Percentiles rank a stretch among this genome's conserved stretches.
These are phyloP conservation scores for Sphaerobolus stellatus DNA, from an alignment of 1,284 basidiomycete species.

Conservation along the genomic window DNA sequence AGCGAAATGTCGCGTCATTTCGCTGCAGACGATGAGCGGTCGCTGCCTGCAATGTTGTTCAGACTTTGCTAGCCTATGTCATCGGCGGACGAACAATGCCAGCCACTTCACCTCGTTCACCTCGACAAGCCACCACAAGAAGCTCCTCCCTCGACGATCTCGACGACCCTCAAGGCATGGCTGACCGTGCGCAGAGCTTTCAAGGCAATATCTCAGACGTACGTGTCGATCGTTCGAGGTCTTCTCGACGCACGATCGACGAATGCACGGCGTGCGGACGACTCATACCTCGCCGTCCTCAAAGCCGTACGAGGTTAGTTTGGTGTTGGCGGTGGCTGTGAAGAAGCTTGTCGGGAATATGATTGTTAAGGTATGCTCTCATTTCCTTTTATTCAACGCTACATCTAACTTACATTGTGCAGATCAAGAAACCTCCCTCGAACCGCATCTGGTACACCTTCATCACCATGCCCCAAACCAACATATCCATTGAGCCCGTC, in stretches of 20 bases:
- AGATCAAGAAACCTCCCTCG: constrained; percentile 88
- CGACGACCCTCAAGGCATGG: constrained; percentile 71
- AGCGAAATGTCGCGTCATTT: too few species aligned
- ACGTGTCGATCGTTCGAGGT: constrained; percentile 69
- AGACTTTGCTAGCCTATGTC: too few species aligned
- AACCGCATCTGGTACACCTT: constrained; percentile 98
- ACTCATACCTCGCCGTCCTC: constrained; percentile 85
- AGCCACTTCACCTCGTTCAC: too few species aligned
- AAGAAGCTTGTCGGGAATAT: constrained; percentile 87
- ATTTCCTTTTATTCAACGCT: background rate
- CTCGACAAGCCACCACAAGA: too few species aligned
- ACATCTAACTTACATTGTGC: background rate
- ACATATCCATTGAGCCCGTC: constrained; percentile 87
- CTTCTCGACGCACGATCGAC: constrained; percentile 73
- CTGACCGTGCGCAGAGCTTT: constrained; percentile 82
- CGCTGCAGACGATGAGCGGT: too few species aligned
- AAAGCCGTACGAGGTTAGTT: constrained; percentile 89
- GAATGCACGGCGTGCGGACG: constrained; percentile 77
- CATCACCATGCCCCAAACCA: constrained; percentile 88
- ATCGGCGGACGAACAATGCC: too few species aligned
- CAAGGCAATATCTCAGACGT: constrained; percentile 58
- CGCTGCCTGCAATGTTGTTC: too few species aligned
- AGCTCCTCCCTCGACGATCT: too few species aligned
- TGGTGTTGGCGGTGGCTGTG: constrained; percentile 87
- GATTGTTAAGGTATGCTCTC: constrained; percentile 64